A percentile compares a stretch with the other conserved stretches of the same genome.
Evolutionary conservation across 495 filamentous ascomycete genomes (phyloP).

Genomic region (Aspergillus olivimuriae): DNA sequence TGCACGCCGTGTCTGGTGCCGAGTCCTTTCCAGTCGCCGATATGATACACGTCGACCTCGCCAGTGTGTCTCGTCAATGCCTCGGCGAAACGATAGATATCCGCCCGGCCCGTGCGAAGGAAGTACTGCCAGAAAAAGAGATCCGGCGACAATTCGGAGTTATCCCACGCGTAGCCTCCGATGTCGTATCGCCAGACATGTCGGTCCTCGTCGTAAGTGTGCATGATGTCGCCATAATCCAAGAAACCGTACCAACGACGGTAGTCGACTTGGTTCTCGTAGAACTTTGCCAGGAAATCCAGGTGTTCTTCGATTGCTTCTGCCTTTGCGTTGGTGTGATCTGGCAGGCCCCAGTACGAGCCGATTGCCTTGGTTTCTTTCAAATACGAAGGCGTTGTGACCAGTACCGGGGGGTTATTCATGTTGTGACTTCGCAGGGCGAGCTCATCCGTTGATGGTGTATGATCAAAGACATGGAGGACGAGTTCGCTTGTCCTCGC

Average conservation of each 20-base stretch:
- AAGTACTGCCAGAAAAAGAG: conserved; percentile 48
- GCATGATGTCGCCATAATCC: conserved; percentile 46
- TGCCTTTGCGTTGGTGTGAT: conserved; percentile 11
- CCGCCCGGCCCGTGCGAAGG: conserved; percentile 38
- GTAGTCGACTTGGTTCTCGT: conserved; percentile 38
- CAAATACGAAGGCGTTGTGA: conserved; percentile 31
- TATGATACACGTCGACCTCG: conserved; percentile 47
- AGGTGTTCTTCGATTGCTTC: conserved; percentile 32
- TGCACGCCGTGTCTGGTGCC: conserved; percentile 48
- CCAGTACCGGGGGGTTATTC: conserved; percentile 32
- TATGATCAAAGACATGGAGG: conserved; percentile 33
- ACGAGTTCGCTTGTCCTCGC: conserved; percentile 41
- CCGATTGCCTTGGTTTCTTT: conserved; percentile 33
- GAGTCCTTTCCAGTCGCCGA: conserved; percentile 40
- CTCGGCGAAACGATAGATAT: conserved; percentile 44
- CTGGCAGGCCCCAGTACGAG: conserved; percentile 32
- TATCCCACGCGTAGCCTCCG: conserved; percentile 49
- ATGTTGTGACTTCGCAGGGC: conserved; percentile 22
- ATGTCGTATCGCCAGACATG: conserved; percentile 48
- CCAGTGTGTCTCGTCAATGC: conserved; percentile 41
- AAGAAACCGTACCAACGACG: conserved; percentile 47
- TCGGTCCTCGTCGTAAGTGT: conserved; percentile 43
- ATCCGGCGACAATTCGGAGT: conserved; percentile 47
- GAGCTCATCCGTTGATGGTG: conserved; percentile 29
- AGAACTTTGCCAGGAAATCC: conserved; percentile 38